Conservation (phyloP, 208 protist genomes). For the Trypanosoma scelopori region DNA sequence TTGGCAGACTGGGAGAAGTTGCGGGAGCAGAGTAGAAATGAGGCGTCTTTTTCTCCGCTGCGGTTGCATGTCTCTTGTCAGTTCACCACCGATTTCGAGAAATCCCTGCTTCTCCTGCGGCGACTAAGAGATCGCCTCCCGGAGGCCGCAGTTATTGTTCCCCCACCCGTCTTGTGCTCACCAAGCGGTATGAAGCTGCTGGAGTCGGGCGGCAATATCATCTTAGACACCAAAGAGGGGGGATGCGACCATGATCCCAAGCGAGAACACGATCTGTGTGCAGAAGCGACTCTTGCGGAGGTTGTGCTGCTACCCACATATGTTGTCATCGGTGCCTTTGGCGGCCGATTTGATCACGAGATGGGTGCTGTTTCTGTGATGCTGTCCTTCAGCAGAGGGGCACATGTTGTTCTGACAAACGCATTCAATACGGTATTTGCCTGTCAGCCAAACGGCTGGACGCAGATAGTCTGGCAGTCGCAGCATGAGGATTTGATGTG, state of each 20-base stretch:
- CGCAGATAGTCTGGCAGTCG: constrained; percentile 38
- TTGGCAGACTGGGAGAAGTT: background rate
- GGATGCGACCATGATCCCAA: constrained; percentile 15
- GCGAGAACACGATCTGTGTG: constrained; percentile 13
- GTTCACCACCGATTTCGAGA: constrained; percentile 82
- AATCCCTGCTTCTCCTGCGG: constrained; percentile 51
- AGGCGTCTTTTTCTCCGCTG: constrained; percentile 19
- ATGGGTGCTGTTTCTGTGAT: constrained; percentile 36
- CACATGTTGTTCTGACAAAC: constrained; percentile 43
- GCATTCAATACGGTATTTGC: constrained; percentile 61
- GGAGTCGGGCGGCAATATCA: constrained; percentile 16
- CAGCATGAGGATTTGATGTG: constrained; percentile 33
- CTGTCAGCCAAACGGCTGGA: constrained; percentile 71
- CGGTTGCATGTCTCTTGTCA: constrained; percentile 64
- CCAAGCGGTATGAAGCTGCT: constrained; percentile 6
- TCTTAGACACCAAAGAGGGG: background rate
- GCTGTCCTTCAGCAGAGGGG: background rate
- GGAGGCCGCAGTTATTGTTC: constrained; percentile 22
- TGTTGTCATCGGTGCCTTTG: constrained; percentile 55
- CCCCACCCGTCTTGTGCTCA: constrained; percentile 13
- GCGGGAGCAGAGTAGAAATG: background rate
- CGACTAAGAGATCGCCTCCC: constrained; percentile 28
- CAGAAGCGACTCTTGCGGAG: constrained; percentile 16
- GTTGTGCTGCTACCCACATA: constrained; percentile 52
- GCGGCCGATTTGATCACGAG: constrained; percentile 84